A percentile compares a stretch with the other conserved stretches of the same genome.
These are phyloP conservation scores for Aspergillus bridgeri DNA, from an alignment of 495 filamentous ascomycete genomes.

Conservation along the genomic window DNA sequence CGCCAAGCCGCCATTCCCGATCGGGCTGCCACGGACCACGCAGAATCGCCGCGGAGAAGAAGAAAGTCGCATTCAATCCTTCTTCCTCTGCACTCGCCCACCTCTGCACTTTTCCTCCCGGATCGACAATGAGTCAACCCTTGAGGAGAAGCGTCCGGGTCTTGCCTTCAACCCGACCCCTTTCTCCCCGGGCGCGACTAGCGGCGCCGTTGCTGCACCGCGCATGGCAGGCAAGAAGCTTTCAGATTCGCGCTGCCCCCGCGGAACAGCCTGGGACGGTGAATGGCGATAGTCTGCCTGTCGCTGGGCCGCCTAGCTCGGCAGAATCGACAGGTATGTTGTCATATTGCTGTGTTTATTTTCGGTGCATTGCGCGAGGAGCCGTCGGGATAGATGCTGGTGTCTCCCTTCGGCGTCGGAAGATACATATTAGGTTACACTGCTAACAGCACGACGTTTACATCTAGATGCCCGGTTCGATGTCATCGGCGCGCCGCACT, in stretches of 20 bases:
- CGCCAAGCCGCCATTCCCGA: neutral
- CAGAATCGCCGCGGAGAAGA: neutral
- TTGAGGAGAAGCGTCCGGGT: slow-evolving; percentile 38
- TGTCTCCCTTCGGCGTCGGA: neutral
- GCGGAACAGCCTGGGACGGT: slow-evolving; percentile 32
- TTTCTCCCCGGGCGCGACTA: slow-evolving; percentile 30
- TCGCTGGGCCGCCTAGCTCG: slow-evolving; percentile 37
- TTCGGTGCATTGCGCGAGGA: neutral
- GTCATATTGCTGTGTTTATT: neutral
- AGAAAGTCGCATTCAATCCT: neutral
- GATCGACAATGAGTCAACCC: slow-evolving; percentile 33
- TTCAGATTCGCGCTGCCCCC: slow-evolving; percentile 46
- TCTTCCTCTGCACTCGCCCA: neutral
- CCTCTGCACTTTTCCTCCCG: slow-evolving; percentile 1
- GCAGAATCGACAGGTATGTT: slow-evolving; percentile 41
- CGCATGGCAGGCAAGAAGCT: slow-evolving; percentile 33
- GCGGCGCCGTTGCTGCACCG: slow-evolving; percentile 17
- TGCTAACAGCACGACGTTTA: neutral
- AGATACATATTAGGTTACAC: neutral
- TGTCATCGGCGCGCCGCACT: slow-evolving; percentile 83
- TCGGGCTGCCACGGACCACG: neutral
- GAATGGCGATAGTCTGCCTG: slow-evolving; percentile 38
- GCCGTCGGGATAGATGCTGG: neutral
- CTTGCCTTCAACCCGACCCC: slow-evolving; percentile 37
- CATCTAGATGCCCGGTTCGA: slow-evolving; percentile 87